These are phyloP conservation scores for Cetradonia linearis DNA, from an alignment of 495 filamentous ascomycete species.

Conservation along the genomic window DNA sequence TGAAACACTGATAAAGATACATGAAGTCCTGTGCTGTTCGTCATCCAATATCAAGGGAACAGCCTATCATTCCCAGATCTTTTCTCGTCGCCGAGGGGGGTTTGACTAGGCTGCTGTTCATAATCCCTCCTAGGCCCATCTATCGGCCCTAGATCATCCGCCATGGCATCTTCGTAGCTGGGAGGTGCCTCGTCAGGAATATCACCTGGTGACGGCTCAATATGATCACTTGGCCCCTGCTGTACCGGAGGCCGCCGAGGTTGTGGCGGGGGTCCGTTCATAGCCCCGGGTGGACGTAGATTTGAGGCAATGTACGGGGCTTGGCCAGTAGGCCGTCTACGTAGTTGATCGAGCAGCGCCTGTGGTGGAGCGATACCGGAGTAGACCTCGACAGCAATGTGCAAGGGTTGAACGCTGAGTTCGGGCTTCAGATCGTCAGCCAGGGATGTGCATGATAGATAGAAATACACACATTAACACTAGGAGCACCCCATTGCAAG, in stretches of 20 bases:
- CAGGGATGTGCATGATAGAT: background rate
- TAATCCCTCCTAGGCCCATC: slow-evolving; percentile 55
- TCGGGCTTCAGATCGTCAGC: slow-evolving; percentile 42
- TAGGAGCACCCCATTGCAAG: slow-evolving; percentile 46
- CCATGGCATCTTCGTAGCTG: slow-evolving; percentile 87
- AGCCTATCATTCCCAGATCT: slow-evolving; percentile 8
- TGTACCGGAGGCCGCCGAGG: slow-evolving; percentile 26
- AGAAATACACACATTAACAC: slow-evolving; percentile 41
- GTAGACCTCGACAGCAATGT: slow-evolving; percentile 69
- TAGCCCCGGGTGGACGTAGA: slow-evolving; percentile 19
- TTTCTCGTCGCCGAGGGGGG: slow-evolving; percentile 27
- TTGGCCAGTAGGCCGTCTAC: slow-evolving; percentile 28
- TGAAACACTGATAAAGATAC: slow-evolving; percentile 8
- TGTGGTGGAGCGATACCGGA: slow-evolving; percentile 83
- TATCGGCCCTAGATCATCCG: slow-evolving; percentile 57
- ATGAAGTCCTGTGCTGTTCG: slow-evolving; percentile 19
- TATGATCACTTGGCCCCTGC: slow-evolving; percentile 12
- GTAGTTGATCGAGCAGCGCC: slow-evolving; percentile 61
- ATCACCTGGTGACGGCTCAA: slow-evolving; percentile 27
- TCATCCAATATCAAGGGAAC: slow-evolving; percentile 8
- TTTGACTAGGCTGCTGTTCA: slow-evolving; percentile 33
- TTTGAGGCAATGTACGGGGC: slow-evolving; percentile 19
- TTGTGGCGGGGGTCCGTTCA: slow-evolving; percentile 18
- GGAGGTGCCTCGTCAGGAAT: slow-evolving; percentile 56
- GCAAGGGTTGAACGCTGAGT: slow-evolving; percentile 60